Evolutionary conservation across 2,329 filamentous ascomycete genomes (phyloP), one percentile per base, ranked within the genome.

Genomic region (Gliomastix tumulicola): DNA sequence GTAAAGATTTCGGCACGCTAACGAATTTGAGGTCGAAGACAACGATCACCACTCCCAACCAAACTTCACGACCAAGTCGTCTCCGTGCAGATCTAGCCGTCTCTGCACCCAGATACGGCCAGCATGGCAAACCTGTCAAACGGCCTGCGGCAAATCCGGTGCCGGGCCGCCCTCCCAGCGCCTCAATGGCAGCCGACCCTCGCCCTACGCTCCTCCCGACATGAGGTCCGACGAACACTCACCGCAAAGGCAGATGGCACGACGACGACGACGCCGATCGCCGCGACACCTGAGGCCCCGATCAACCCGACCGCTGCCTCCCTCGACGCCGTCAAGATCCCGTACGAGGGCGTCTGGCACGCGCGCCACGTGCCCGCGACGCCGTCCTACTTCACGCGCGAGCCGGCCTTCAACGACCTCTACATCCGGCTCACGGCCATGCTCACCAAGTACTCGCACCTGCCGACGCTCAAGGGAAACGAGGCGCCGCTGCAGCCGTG

Each of bases 301-400:
- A 21, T 9, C 34, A 30, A 22, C 34, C 17, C 21, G 23, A n/a
- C 27, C 22, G 30, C 30, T 32, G 17, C 16, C 4, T 15, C n/a
- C 18, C 11, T 11, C 15, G 21, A 34, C 17, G 15, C 37, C 22
- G 28, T 32, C 19, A 41, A 47, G 12, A 44, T 54, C 0, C 55
- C 59, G 1, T 54, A 59, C n/a, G 41, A 53, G 10, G 53, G 52
- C 30, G 45, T 62, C 20, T 45, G 50, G 19, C 72, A 77, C 45
- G 80, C 85, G 36, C 86, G 92, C 46, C 69, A 94, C 17, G 68
- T 96, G 23, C 92, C 92, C 16, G 73, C 74, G 19, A 95, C 89
- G 23, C 82, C 87, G 4, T 92, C 90, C n/a, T 98, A 98, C 65
- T 98, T 97, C 68, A 89, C 88, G 36, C 83, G 83, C 36, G 82